Percentiles rank a stretch among this genome's conserved stretches.
These are phyloP conservation scores for Apiotrichum laibachii DNA, from an alignment of 1,284 basidiomycete genomes.

Conservation along the genomic window DNA sequence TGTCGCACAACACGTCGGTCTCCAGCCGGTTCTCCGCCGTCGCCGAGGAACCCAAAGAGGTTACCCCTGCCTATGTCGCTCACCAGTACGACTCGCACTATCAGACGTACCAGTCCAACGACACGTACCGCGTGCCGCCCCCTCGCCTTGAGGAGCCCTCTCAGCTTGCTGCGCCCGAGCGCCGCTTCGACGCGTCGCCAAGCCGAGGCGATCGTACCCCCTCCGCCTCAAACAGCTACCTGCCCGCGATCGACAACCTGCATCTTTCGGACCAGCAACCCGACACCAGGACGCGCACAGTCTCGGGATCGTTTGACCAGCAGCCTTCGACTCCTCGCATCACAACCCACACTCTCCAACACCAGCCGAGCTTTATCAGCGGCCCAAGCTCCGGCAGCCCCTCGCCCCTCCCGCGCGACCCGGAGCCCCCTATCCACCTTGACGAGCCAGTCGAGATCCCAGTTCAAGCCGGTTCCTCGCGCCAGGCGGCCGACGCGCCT, in stretches of 20 bases:
- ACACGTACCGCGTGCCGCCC: background rate
- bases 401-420: background rate
- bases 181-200: background rate
- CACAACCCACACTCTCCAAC: slow-evolving; percentile 2
- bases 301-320: background rate
- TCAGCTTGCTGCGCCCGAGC: background rate
- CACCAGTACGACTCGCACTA: background rate
- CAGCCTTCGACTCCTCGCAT: slow-evolving; percentile 1
- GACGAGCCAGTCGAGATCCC: background rate
- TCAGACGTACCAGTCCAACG: background rate
- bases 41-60: background rate
- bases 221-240: background rate
- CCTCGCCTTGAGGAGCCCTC: background rate
- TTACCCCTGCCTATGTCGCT: background rate
- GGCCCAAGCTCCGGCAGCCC: background rate
- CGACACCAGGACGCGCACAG: background rate
- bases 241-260: background rate
- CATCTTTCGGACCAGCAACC: background rate
- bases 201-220: background rate
- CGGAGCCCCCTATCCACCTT: background rate
- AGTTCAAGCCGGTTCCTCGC: background rate
- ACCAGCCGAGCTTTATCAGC: background rate
- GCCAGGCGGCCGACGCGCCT: slow-evolving; percentile 16
- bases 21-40: background rate
- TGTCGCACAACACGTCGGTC: slow-evolving; percentile 2